Evolutionary conservation across 1,284 basidiomycete species (phyloP), one percentile per base, ranked within the genome.

Genomic region (Boletus austroedulis): DNA sequence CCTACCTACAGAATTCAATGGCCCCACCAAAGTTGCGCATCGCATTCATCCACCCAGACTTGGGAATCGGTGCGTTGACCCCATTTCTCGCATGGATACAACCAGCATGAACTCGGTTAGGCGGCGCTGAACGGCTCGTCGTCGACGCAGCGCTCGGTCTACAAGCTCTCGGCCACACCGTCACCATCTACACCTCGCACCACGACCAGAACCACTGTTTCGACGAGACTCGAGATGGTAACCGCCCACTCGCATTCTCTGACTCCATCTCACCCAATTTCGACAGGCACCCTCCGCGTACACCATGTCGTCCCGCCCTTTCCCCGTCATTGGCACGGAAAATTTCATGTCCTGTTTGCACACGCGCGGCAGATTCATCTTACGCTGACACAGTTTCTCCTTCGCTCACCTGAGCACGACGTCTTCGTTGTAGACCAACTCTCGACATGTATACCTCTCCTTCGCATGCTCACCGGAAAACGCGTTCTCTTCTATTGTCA

Each of bases 401-500:
- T 91, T n/a, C 68, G 67, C 24, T 73, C 75, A 4, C 75, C 79
- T 1, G 67, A 73, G 31, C 88, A 89, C 70, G 96, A 99, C 70
- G 85, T 98, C 29, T 95, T 89, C 77, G 88, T 99, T 60, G 89
- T 98, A 19, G 97, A 99, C 75, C 96, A 98, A 72, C 85, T 98
- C 23, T 93, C 93, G 2, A 93, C 94, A 2, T 94, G 90, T 60
- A 81, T 98, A 21, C 96, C 96, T 0, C 78, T 96, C 61, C 79
- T 99, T 2, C 83, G 92, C 15, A 72, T 80, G 53, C 70, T 92
- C 12, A 83, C 81, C 4, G 78, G 80, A 14, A 92, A 85, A 12
- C 85, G 92, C 2, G 90, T 97, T 26, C 86, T 99, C 19, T 99
- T 98, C 76, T 99, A 99, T 74, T 97, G 95, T 67, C 96, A 99